Evolutionary conservation across 495 filamentous ascomycete genomes (phyloP), one percentile per base, ranked within the genome.

Genomic region (Penicillium tannophilum): DNA sequence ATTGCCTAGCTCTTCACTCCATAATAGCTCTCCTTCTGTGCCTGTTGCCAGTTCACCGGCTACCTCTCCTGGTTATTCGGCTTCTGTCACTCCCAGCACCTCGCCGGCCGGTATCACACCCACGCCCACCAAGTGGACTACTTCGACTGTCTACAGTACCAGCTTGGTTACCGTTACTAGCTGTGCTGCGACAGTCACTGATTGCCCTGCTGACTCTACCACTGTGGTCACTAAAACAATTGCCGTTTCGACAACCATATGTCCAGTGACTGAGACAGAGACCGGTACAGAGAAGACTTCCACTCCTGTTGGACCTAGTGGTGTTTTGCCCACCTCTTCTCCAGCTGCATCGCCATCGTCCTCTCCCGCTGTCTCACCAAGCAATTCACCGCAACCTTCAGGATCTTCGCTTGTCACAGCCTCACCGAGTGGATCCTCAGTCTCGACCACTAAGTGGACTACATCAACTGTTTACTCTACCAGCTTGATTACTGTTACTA

Each of bases 401-500:
- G 10, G 33, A 12, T 36, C 33, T 11, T 36, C 31, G 0, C 17
- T 33, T 3, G 31, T 36, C 16, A 26, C 47, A 33, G 24, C 26
- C 16, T n/a, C 39, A 1, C 39, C 39, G 4, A 16, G 8, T 31
- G 47, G 10, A 9, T 6, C n/a, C 20, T 43, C 55, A 11, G 50
- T 47, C 53, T 46, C 61, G 10, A 46, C 60, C 5, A 49, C 12
- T 2, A 42, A 56, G 60, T 61, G 75, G 65, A 85, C 83, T 55
- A 84, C 81, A 26, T 87, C 84, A 7, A 87, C 86, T 42, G 73
- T 87, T n/a, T 86, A 79, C 67, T 69, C 76, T 16, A 89, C 86
- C 10, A 80, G 75, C 54, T 73, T 79, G 62, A 73, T 82, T 56
- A 87, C 86, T 4, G 73, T 86, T 63, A 84, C 82, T 4, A 80